Base-by-base conservation (phyloP, 1,284 basidiomycete genomes). In the Cutaneotrichosporon sp. region DNA sequence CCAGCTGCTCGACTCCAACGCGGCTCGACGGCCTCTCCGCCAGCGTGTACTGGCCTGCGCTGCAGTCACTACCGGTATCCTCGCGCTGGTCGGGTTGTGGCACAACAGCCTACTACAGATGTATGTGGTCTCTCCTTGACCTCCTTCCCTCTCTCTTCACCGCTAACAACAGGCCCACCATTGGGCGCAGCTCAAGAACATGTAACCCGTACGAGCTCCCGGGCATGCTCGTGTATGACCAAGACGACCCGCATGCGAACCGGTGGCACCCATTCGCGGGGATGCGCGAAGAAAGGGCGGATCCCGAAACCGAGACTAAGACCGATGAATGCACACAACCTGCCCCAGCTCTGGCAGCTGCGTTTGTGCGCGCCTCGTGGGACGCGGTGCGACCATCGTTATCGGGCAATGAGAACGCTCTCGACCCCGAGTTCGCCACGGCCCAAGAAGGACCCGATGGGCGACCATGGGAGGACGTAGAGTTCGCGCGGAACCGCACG, bases 221-320 rank as follows among this genome's bases (percentile, higher is more conserved):
- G 32, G 62, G 62, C 0, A 59, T n/a, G 50, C 40, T 63, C 14
- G 7, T 21, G 14, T 55, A 34, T 11, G 42, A 63, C 42, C 11
- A 36, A 14, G 22, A 21, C 16, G 47, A 66, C 36, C 34, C 52
- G 9, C 66, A 67, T 58, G 51, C 34, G n/a, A 70, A 67, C 56
- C 66, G 69, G 4, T 70, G 69, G 69, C 61, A 38, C 11, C 64
- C 69, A 9, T 66, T 62, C n/a, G 42, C 32, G 5, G n/a, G 31
- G 21, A 31, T 51, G 22, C 34, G n/a, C 21, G 21, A n/a, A 50
- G 58, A 21, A 32, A 21, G 49, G n/a, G n/a, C 18, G n/a, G 47
- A 49, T 13, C 13, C 50, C 3, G 5, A 9, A 7, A 16, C 26
- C 30, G 10, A 16, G 2, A 5, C 26, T 26, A 0, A 51, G 22